Evolutionary conservation across 305 asterid genomes (phyloP).

Genomic region (Ilex paraguariensis): DNA sequence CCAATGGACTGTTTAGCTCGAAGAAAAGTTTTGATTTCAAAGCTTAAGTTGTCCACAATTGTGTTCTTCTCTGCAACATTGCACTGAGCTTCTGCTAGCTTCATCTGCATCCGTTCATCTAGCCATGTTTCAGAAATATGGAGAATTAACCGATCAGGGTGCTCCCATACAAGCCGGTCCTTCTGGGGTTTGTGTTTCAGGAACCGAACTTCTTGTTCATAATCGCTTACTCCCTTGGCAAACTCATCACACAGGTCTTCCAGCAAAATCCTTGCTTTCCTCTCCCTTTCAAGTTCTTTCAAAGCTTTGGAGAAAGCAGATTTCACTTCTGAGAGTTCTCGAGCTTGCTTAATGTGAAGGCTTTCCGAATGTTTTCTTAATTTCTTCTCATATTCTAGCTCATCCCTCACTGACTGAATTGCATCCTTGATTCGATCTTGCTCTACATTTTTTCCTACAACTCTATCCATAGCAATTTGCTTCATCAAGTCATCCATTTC

Average conservation of each 20-base stretch:
- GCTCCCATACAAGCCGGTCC: slow-evolving; percentile 31
- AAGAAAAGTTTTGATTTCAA: slow-evolving; percentile 68
- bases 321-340: slow-evolving; percentile 52
- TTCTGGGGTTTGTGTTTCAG: slow-evolving; percentile 36
- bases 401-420: slow-evolving; percentile 32
- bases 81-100: slow-evolving; percentile 33
- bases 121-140: slow-evolving; percentile 95
- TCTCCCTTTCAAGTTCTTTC: slow-evolving; percentile 57
- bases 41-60: slow-evolving; percentile 53
- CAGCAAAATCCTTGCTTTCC: slow-evolving; percentile 46
- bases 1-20: slow-evolving; percentile 35
- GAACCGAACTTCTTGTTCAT: slow-evolving; percentile 49
- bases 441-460: slow-evolving; percentile 32
- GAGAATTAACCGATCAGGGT: slow-evolving; percentile 53
- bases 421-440: slow-evolving; percentile 30
- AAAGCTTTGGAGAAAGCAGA: slow-evolving; percentile 39
- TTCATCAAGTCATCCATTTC: slow-evolving; percentile 41
- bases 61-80: slow-evolving; percentile 42
- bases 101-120: slow-evolving; percentile 73
- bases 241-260: slow-evolving; percentile 90
- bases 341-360: slow-evolving; percentile 40
- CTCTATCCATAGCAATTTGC: slow-evolving; percentile 35
- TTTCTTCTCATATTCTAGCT: slow-evolving; percentile 52
- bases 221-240: slow-evolving; percentile 67
- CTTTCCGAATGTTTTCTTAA: slow-evolving; percentile 52